Base-by-base conservation (phyloP, 345 rosid species). In the Brassica juncea region DNA sequence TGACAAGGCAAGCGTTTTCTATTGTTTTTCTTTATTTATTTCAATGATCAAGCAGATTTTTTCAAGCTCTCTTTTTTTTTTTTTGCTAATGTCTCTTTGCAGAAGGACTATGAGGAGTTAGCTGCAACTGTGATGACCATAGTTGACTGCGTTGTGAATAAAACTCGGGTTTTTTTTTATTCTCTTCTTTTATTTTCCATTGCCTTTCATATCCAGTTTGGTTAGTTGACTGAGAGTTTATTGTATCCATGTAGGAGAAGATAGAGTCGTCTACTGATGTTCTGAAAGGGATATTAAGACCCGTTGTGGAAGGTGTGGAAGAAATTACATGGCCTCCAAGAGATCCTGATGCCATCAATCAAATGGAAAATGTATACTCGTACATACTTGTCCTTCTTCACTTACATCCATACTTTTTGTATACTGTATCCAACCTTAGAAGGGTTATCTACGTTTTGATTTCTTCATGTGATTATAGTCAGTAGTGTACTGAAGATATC, bases 61-160 rank as follows among this genome's bases (percentile, higher is more conserved):
- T 31, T 16, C n/a, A 49, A 61, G 66, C 31, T 69, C 31, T 58
- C 2, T 54, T 32, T 42, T 52, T 72, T 23, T 74, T 21, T 67
- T 69, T 73, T 62, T 47, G 60, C 70, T 44, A 44, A 44, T 79
- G 27, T 67, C 34, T 67, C 39, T 77, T 74, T 82, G 87, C 92
- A 94, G 97, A 92, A 87, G 85, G 97, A 94, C 81, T 92, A 92
- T 6, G 97, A 94, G 85, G 94, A 94, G 83, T 74, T 94, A 82
- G 97, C 99, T 58, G 49, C 75, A 34, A 82, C 91, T 9, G 87
- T 92, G 63, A 94, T 91, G 99, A 89, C 68, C 87, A 88, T 90
- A 72, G 97, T 94, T 72, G 99, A 94, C 81, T 66, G 83, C 64
- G 64, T 92, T 63, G 97, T 94, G 70, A 91, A 91, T 76, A 91